Conservation (phyloP, 257 asterid species). For the Cordia subcordata region DNA sequence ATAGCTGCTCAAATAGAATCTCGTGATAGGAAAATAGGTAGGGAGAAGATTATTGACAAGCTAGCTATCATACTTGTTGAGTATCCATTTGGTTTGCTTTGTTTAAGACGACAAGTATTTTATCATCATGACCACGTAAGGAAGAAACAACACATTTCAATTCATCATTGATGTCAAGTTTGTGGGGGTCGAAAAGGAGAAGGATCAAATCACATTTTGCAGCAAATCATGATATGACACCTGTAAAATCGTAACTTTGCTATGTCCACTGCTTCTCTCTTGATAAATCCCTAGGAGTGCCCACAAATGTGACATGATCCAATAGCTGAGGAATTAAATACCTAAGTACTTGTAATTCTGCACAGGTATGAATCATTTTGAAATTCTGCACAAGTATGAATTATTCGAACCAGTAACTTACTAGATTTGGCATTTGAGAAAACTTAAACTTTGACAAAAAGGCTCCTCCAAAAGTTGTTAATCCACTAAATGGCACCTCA, state of each 20-base stretch:
- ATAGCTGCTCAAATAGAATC: neutral
- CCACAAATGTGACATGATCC: constrained; percentile 85
- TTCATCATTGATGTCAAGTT: constrained; percentile 94
- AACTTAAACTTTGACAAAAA: constrained; percentile 93
- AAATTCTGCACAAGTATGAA: too few species aligned
- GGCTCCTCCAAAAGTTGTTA: constrained; percentile 78
- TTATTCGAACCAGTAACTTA: too few species aligned
- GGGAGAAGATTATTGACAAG: neutral
- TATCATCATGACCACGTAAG: constrained; percentile 89
- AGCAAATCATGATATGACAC: constrained; percentile 98
- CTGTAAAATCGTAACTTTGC: constrained; percentile 93
- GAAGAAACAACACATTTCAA: constrained; percentile 88
- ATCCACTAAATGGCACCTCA: constrained; percentile 79
- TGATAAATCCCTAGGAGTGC: constrained; percentile 94
- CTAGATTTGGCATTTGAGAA: constrained; percentile 96
- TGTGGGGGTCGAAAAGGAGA: constrained; percentile 92
- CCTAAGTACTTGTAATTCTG: neutral
- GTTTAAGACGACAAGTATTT: constrained; percentile 86
- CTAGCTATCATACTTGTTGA: constrained; percentile 56
- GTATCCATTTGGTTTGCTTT: constrained; percentile 98
- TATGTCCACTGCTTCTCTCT: constrained; percentile 95
- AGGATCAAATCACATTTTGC: constrained; percentile 89
- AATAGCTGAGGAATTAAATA: constrained; percentile 76
- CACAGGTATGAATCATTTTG: too few species aligned
- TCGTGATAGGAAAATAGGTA: neutral